Base-by-base conservation (phyloP, 306 rosid genomes). In the Betula pendula region DNA sequence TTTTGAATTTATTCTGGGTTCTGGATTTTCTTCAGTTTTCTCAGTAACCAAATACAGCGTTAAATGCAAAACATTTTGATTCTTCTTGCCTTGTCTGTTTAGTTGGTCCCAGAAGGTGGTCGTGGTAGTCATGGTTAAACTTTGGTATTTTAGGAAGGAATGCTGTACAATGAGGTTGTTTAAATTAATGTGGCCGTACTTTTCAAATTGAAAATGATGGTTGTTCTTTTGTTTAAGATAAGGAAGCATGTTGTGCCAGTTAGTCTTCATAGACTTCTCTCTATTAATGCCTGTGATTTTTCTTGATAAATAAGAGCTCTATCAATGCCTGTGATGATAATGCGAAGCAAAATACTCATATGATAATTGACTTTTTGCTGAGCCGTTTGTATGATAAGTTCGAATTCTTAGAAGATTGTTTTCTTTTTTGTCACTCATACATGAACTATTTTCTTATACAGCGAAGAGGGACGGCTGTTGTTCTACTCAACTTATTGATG, bases 401-500 rank as follows among this genome's bases (percentile, higher is more conserved):
- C 17, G 1, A 20, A 43, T 8, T 51, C 24, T 33, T 71, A 42
- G 27, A 6, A 68, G 31, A 43, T 35, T 42, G 42, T 13, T 70
- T 70, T 31, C 49, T 13, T 3, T 70, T 5, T 63, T 20, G 49
- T 31, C 16, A 63, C 86, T 80, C 74, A 88, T 44, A 24, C 29
- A 31, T 76, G 79, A 56, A 60, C 50, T 17, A 33, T 79, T 40
- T 83, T 63, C 49, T 73, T 51, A 16, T 74, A 47, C 92, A 88
- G 98, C 82, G 5, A 82, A 73, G 42, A 81, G 79, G 33, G 94
- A 87, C 12, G 60, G 10, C 22, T 49, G 82, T 75, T 87, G 89
- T 84, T 89, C 98, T 31, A 90, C 96, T 85, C 99, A 96, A 84
- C 93, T 96, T 77, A 86, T 96, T 67, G 99, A 96, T 66, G 99